Evolutionary conservation across 306 rosid species (phyloP), one percentile per base, ranked within the genome.

Genomic region (Cucurbita ficifolia): DNA sequence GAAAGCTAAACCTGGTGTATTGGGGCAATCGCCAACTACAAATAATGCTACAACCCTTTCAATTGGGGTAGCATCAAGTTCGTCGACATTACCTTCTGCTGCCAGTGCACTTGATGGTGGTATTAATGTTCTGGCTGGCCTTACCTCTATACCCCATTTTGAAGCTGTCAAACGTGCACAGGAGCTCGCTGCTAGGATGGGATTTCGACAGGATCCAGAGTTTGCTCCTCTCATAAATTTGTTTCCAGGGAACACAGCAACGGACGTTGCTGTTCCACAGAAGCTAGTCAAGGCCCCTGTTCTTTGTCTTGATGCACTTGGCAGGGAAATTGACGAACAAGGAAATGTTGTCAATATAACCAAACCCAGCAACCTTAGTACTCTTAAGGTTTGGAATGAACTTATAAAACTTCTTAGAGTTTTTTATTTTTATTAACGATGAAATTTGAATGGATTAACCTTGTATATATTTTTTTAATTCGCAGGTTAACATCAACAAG

Each of bases 161-260:
- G 98, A 93, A 70, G 96, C 97, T 67, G 98, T 93, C 64, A 90
- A 90, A 82, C 94, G 94, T 60, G 98, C 98, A 40, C 97, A 87
- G 81, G 97, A 87, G 79, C 88, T 87, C 21, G 97, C 98, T 80
- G 94, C 97, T 22, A 85, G 89, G 82, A 90, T 93, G 97, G 98
- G 98, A 39, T 93, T 90, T 68, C 93, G 86, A 38, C 98, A 93
- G 52, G 97, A 93, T 85, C 98, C 98, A 17, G 90, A 90, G 82
- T 93, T 93, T 87, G 92, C 88, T 82, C 96, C 98, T 70, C 82
- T 88, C 10, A 88, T 93, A 76, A 93, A 90, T 79, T 79, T 87
- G 87, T 93, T 93, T 85, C 96, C 97, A 0, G 94, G 96, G 73
- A 96, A 90, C 81, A n/a, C 57, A 73, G 79, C 79, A 50, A 64